A percentile compares a stretch with the other conserved stretches of the same genome.
Conservation (phyloP, 108 stramenopile genomes). For the Skeletonema tropicum region DNA sequence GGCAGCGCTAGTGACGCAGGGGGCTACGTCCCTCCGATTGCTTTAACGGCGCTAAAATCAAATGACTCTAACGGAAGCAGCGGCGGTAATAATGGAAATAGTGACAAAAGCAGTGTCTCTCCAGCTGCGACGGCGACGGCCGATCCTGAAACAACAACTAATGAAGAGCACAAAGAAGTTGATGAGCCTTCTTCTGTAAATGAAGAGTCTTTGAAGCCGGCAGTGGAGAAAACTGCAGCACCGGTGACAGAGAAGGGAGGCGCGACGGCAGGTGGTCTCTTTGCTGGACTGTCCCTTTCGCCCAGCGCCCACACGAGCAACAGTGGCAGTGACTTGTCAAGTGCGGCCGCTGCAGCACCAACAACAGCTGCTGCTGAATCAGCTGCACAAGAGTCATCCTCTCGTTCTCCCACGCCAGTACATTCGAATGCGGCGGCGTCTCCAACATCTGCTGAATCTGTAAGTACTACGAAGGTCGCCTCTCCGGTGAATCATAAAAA, state of each 20-base stretch:
- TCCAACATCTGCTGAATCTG: background rate
- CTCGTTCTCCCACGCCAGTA: slow-evolving; percentile 38
- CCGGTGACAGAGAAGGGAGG: background rate
- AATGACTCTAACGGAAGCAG: background rate
- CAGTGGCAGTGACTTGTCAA: too few species aligned
- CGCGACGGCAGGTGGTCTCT: slow-evolving; percentile 11
- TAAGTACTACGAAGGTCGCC: background rate
- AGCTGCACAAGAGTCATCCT: background rate
- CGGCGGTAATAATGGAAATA: background rate
- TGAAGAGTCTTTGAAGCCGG: background rate
- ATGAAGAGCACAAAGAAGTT: background rate
- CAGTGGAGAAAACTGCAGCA: background rate
- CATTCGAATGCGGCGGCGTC: slow-evolving; percentile 23
- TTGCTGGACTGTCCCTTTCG: slow-evolving; percentile 38
- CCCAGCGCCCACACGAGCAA: background rate
- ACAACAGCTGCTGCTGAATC: background rate
- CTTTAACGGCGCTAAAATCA: background rate
- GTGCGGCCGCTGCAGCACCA: background rate
- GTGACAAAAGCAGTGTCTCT: background rate
- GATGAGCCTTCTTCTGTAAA: background rate
- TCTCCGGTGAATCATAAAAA: background rate
- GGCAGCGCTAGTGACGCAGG: background rate
- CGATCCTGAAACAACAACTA: background rate
- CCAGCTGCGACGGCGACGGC: too few species aligned
- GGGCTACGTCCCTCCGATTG: background rate